A percentile compares a stretch with the other conserved stretches of the same genome.
Conservation (phyloP, 2,329 filamentous ascomycete genomes). For the Dendryphion nanum region DNA sequence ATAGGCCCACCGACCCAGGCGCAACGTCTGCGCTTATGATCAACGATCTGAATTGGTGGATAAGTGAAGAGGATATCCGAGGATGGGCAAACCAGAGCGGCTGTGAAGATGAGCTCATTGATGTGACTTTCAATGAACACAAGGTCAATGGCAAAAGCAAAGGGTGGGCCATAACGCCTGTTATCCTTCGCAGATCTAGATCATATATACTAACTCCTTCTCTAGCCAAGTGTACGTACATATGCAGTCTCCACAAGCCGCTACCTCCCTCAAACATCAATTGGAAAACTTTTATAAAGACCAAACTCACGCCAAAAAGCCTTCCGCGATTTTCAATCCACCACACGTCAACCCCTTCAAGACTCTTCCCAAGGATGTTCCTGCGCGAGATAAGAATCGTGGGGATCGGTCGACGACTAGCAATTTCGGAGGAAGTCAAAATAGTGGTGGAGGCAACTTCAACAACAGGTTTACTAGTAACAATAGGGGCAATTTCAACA, state of each 20-base stretch:
- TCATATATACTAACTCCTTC: conserved; percentile 6
- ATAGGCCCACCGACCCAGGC: conserved; percentile 56
- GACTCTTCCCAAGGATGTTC: conserved; percentile 85
- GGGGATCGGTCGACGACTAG: conserved; percentile 54
- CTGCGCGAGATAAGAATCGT: conserved; percentile 65
- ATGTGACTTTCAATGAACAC: conserved; percentile 96
- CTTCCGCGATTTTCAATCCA: conserved; percentile 71
- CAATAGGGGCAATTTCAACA: conserved; percentile 8
- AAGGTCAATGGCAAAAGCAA: conserved; percentile 99
- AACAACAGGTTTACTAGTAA: conserved; percentile 24
- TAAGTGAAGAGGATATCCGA: conserved; percentile 82
- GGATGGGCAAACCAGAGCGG: conserved; percentile 79
- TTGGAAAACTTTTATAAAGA: conserved; percentile 66
- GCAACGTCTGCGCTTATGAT: conserved; percentile 75
- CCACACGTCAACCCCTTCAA: conserved; percentile 83
- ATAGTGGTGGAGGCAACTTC: conserved; percentile 28
- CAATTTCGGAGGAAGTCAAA: conserved; percentile 50
- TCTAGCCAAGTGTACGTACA: conserved; percentile 76
- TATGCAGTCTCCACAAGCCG: conserved; percentile 77
- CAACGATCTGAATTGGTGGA: conserved; percentile 95
- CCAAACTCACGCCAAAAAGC: conserved; percentile 62
- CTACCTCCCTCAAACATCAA: conserved; percentile 78
- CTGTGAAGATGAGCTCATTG: conserved; percentile 81
- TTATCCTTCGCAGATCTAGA: neutral
- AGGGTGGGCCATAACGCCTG: conserved; percentile 64